Evolutionary conservation across 2,329 filamentous ascomycete genomes (phyloP).

Genomic region (Colletotrichum horii): DNA sequence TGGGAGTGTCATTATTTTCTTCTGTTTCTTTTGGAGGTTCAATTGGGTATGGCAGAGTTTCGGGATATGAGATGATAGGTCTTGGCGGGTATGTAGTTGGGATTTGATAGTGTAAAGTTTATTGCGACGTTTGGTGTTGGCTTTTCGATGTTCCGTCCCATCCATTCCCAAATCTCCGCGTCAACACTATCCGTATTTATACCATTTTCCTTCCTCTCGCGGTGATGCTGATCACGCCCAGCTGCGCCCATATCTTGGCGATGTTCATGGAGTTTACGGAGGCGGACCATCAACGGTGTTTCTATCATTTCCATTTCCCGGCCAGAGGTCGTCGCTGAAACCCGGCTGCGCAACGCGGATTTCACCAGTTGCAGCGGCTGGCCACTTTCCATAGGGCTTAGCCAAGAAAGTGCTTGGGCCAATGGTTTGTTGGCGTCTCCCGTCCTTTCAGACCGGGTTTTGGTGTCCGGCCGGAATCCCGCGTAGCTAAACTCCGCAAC

Average conservation of each 20-base stretch:
- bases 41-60: neutral
- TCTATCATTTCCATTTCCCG: neutral
- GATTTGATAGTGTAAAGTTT: neutral
- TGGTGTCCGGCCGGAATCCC: neutral
- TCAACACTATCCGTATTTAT: neutral
- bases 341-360: neutral
- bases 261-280: neutral
- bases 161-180: accelerated
- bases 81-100: neutral
- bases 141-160: neutral
- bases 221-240: accelerated
- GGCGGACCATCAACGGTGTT: neutral
- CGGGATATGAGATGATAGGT: neutral
- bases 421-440: neutral
- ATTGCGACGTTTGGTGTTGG: neutral
- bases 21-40: neutral
- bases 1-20: neutral
- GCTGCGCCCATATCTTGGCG: neutral
- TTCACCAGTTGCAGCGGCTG: neutral
- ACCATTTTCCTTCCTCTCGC: accelerated
- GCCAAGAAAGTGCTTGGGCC: neutral
- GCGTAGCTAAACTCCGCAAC: neutral
- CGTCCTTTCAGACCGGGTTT: neutral
- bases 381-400: neutral
- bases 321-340: neutral